These are phyloP conservation scores for Aspergillus niger DNA, from an alignment of 2,329 filamentous ascomycete species.

Conservation along the genomic window DNA sequence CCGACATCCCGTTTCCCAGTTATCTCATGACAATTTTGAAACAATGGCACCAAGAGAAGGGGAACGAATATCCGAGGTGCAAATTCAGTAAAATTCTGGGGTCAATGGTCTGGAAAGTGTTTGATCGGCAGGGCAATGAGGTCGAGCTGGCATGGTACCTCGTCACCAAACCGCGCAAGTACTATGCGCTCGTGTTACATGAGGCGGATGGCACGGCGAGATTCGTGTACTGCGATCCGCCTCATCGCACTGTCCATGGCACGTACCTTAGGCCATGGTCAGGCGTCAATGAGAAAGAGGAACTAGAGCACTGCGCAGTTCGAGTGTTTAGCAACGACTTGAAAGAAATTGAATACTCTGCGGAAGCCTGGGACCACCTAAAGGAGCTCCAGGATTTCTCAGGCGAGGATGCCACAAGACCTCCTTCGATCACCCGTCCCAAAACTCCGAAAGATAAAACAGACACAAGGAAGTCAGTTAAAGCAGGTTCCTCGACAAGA, in stretches of 20 bases:
- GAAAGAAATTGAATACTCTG: conserved; percentile 5
- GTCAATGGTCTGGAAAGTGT: conserved; percentile 12
- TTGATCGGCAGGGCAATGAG: conserved; percentile 18
- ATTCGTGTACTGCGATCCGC: conserved; percentile 8
- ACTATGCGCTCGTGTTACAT: conserved; percentile 15
- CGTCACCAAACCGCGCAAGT: conserved; percentile 4
- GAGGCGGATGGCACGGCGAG: background rate
- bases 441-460: background rate
- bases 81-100: background rate
- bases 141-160: conserved; percentile 15
- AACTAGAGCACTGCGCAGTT: conserved; percentile 12
- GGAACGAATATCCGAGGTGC: conserved; percentile 8
- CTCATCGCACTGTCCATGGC: background rate
- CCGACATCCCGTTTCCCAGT: conserved; percentile 6
- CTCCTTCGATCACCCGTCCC: background rate
- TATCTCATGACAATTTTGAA: conserved; percentile 14
- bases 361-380: conserved; percentile 5
- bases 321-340: background rate
- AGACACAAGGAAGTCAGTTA: background rate
- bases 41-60: conserved; percentile 15
- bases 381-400: background rate
- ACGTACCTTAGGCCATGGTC: conserved; percentile 18
- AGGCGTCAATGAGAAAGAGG: conserved; percentile 8
- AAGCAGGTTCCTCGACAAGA: background rate
- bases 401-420: background rate